Base-by-base conservation (phyloP, 129 eudicot species). In the carrot (Daucus carota) region DNA sequence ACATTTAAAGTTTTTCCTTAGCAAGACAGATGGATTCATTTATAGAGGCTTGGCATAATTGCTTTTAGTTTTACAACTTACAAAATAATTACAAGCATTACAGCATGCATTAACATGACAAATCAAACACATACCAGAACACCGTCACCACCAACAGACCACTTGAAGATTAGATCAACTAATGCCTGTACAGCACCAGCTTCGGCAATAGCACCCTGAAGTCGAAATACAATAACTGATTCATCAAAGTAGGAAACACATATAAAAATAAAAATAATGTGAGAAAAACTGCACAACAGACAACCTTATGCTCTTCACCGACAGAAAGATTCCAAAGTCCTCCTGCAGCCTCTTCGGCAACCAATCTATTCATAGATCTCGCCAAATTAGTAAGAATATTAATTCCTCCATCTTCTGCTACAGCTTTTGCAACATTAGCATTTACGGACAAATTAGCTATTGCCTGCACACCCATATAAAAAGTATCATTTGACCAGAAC, bases 311-410 rank as follows among this genome's bases (percentile, higher is more conserved):
- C 81, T 95, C 99, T 84, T 95, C 99, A n/a, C 99, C 97, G 44
- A 95, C 97, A 24, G 99, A 95, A 66, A 95, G 96, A 82, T 95
- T 95, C 99, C 99, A 95, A 38, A 95, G 83, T 59, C 97, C 99
- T 79, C 97, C 97, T 22, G 96, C 99, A 81, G 99, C 99, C 96
- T 95, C 99, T 87, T 95, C 99, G 26, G 97, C 99, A 46, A 92
- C 99, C 85, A 91, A 65, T 80, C 87, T 88, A 79, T 95, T 95
- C 96, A 86, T 81, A 22, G 99, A 95, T 85, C 86, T 86, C 24
- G 99, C 97, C 81, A 95, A 84, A 69, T 81, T 85, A 80, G 93
- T 85, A 26, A 95, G 92, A 79, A 89, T 84, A 77, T 78, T 81
- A 73, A 95, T 89, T 48, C 99, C 99, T 46, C 95, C 99, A 74